Conservation (phyloP, 2,329 filamentous ascomycete species). For the Lasiodiplodia sp. region DNA sequence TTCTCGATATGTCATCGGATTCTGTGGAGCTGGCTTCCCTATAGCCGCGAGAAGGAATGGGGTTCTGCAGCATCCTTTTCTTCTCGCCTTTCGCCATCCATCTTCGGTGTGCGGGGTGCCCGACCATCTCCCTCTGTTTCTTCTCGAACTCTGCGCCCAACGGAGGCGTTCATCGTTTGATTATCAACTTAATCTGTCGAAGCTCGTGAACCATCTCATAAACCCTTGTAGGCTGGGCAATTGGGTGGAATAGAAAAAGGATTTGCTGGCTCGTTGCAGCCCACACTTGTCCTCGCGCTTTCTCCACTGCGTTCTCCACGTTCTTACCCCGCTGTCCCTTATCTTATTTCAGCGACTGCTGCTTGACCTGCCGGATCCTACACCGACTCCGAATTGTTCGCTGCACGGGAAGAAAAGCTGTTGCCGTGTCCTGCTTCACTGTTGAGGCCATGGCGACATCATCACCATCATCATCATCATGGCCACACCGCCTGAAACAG, state of each 20-base stretch:
- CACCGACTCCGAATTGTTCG: neutral
- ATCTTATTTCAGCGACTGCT: neutral
- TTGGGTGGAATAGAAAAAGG: neutral
- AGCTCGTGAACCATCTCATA: neutral
- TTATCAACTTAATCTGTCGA: neutral
- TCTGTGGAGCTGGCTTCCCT: neutral
- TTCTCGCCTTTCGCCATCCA: neutral
- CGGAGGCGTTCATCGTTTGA: neutral
- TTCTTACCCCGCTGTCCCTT: neutral
- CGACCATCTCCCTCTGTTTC: neutral
- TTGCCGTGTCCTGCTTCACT: neutral
- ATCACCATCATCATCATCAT: constrained; percentile 9
- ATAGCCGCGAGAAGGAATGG: neutral
- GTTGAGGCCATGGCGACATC: neutral
- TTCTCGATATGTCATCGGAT: constrained; percentile 9
- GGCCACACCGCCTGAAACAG: constrained; percentile 1
- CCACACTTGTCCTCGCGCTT: neutral
- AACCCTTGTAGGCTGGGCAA: too few species aligned
- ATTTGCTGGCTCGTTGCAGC: neutral
- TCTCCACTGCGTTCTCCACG: constrained; percentile 2
- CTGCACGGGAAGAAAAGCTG: neutral
- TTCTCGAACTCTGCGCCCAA: neutral
- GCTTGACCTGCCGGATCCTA: neutral
- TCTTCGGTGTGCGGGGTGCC: neutral
- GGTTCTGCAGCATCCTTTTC: neutral